Base-by-base conservation (phyloP, 805 yeast species). In the Cyberlindnera lachancei region DNA sequence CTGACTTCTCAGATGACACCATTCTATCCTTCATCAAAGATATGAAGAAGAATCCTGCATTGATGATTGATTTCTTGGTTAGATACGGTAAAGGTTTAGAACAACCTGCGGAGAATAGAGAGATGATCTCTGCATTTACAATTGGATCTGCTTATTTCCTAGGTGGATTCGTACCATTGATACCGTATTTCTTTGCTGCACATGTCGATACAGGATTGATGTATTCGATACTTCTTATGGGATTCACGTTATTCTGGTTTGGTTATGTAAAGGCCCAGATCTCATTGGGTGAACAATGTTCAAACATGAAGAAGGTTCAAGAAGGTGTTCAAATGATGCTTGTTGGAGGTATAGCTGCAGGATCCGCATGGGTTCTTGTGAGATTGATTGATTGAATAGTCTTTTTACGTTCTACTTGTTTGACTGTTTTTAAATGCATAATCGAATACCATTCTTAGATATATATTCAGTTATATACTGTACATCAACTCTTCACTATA, bases 301-400 rank as follows among this genome's bases (percentile, higher is more conserved):
- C 84, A n/a, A 49, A 54, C 2, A 48, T 53, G 41, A 74, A 72
- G 42, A 80, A 79, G 50, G 60, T 80, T 4, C 61, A 66, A 31
- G 96, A 88, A 57, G 97, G 96, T 27, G 36, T 80, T 14, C 94
- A 86, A 60, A 90, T 92, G 97, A 77, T 86, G 33, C 59, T 80
- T n/a, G 88, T 85, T 31, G 98, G 98, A 24, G 94, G 96, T n/a
- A 63, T 82, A 20, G 97, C 98, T 15, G 97, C 98, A 5, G 94
- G 95, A 5, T 83, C 94, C 16, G 98, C 98, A 9, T 90, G 95
- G 95, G 75, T 74, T 27, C 72, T 88, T 53, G 98, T 90, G 21
- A 80, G 77, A 54, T 56, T 79, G 42, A 76, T 90, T 39, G 95
- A 79, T 40, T 62, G 28, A 37, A 17, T 9, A 10, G 7, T n/a